A percentile compares a stretch with the other conserved stretches of the same genome.
phyloP scores from a whole-genome alignment of 2,329 filamentous ascomycete genomes.

The Apiospora koreana region DNA sequence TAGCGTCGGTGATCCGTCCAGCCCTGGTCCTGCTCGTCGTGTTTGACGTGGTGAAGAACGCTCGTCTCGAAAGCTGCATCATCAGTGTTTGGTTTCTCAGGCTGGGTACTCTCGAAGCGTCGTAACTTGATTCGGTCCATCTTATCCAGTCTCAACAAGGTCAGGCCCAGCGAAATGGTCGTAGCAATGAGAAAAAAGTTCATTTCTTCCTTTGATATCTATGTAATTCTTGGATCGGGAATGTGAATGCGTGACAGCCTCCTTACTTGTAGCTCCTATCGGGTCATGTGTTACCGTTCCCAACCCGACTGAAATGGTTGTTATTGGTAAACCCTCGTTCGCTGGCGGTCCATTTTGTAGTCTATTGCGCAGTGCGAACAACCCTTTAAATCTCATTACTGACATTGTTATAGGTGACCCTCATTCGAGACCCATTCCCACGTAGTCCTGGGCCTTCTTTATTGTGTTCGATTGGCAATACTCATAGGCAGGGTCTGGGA shows the following conservation, averaged over 20 bases:
- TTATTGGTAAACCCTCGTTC: neutral
- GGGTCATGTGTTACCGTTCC: neutral
- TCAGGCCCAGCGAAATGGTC: slow-evolving; percentile 5
- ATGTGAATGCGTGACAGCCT: neutral
- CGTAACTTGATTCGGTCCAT: neutral
- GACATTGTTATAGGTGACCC: neutral
- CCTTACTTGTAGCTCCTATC: neutral
- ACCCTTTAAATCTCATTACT: neutral
- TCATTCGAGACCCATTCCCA: no score
- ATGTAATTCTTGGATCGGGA: neutral
- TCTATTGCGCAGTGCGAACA: neutral
- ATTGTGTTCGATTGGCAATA: neutral
- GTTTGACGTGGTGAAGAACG: slow-evolving; percentile 14
- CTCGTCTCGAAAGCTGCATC: neutral
- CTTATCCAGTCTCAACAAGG: neutral
- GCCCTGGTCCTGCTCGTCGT: slow-evolving; percentile 40
- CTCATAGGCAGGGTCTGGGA: neutral
- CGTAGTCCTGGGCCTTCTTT: no score
- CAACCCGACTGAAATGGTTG: neutral
- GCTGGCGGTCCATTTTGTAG: neutral
- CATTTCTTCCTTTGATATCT: neutral
- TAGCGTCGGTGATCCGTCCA: slow-evolving; percentile 54
- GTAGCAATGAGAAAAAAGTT: slow-evolving; percentile 9
- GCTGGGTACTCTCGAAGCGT: neutral
- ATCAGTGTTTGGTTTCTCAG: slow-evolving; percentile 2